These are phyloP conservation scores for Metschnikowia rubicola DNA, from an alignment of 805 yeast species.

Conservation along the genomic window DNA sequence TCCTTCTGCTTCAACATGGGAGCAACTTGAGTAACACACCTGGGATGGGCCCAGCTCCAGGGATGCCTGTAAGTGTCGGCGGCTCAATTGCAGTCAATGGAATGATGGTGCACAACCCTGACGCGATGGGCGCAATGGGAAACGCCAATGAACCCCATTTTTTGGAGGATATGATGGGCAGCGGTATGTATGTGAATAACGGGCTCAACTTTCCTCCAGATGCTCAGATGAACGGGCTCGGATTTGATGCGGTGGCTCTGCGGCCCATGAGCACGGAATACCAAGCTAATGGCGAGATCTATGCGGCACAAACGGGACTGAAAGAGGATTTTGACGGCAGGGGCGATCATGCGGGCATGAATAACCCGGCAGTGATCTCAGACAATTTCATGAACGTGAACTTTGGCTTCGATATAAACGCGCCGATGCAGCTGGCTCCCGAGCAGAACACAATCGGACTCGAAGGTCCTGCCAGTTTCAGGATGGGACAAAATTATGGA, in stretches of 20 bases:
- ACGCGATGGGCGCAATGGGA: slow-evolving; percentile 2
- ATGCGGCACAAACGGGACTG: background rate
- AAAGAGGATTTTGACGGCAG: slow-evolving; percentile 1
- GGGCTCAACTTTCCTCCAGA: slow-evolving; percentile 3
- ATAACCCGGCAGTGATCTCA: background rate
- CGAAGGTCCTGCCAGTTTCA: slow-evolving; percentile 1
- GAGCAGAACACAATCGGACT: background rate
- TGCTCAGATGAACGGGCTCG: slow-evolving; percentile 2
- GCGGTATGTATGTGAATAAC: background rate
- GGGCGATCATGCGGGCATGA: slow-evolving; percentile 13
- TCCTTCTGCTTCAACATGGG: background rate
- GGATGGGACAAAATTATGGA: slow-evolving; percentile 4
- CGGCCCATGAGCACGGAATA: slow-evolving; percentile 3
- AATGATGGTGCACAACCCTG: slow-evolving; percentile 1
- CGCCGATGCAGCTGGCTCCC: background rate
- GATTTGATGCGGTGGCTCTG: slow-evolving; percentile 1
- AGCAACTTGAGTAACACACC: too few species aligned
- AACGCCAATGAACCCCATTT: slow-evolving; percentile 1
- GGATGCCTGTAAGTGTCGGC: too few species aligned
- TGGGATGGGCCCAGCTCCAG: too few species aligned
- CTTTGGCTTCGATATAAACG: slow-evolving; percentile 4
- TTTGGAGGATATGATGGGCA: slow-evolving; percentile 5
- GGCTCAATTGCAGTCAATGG: background rate
- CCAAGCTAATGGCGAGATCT: background rate
- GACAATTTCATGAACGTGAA: slow-evolving; percentile 2